phyloP scores from a whole-genome alignment of 75 land plant genomes.

The Ceratopteris richardii region DNA sequence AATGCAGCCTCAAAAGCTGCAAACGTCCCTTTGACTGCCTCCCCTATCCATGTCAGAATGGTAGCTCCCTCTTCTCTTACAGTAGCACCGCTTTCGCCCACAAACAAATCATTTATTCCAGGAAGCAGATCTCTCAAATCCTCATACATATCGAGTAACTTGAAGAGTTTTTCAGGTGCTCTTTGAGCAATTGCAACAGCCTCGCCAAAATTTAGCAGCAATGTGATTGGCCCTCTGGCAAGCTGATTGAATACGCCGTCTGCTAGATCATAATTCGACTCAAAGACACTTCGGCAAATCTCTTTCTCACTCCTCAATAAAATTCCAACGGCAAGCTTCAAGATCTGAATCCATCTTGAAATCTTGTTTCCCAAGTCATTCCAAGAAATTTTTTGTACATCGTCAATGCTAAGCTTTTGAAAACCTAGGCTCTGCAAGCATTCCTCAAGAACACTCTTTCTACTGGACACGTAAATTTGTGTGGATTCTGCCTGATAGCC shows the following conservation, averaged over 20 bases:
- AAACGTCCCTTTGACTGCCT: conserved; percentile 53
- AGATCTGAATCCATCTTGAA: conserved; percentile 46
- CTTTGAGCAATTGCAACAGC: conserved; percentile 47
- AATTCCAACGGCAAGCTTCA: conserved; percentile 34
- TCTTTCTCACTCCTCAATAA: conserved; percentile 75
- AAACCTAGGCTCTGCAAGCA: conserved; percentile 53
- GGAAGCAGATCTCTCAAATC: conserved; percentile 53
- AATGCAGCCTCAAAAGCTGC: conserved; percentile 62
- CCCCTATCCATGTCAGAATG: conserved; percentile 30
- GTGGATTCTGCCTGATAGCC: conserved; percentile 48
- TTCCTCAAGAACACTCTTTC: conserved; percentile 64
- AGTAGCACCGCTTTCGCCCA: conserved; percentile 24
- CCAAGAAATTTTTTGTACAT: conserved; percentile 43
- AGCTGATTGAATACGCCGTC: conserved; percentile 56
- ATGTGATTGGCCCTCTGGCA: conserved; percentile 37
- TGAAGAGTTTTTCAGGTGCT: conserved; percentile 65
- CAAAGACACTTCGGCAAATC: conserved; percentile 54
- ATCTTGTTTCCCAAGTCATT: conserved; percentile 47
- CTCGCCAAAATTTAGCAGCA: conserved; percentile 60
- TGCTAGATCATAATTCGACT: conserved; percentile 20
- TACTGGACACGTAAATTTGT: conserved; percentile 31
- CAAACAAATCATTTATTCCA: conserved; percentile 43
- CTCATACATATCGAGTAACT: conserved; percentile 66
- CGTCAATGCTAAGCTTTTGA: conserved; percentile 42
- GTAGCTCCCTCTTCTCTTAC: conserved; percentile 33